A percentile compares a stretch with the other conserved stretches of the same genome.
phyloP scores from a whole-genome alignment of 2,329 filamentous ascomycete genomes.

The Aspergillus luchuensis region DNA sequence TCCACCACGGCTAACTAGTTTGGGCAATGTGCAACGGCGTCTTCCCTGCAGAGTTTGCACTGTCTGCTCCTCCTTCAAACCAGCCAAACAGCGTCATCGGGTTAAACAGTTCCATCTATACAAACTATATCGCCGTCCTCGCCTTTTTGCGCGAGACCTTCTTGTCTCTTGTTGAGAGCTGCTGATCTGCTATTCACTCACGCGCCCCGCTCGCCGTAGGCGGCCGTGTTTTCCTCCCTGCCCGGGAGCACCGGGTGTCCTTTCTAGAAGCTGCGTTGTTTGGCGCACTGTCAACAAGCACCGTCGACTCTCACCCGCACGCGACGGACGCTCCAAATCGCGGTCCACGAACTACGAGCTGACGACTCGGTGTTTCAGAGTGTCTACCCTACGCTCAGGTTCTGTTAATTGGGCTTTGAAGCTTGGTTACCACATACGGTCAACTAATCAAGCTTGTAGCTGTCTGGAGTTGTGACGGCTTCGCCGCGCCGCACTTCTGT shows the following conservation, averaged over 20 bases:
- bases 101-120: constrained; percentile 20
- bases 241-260: constrained; percentile 6
- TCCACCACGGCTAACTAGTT: constrained; percentile 1
- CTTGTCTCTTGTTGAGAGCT: no score
- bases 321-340: not conserved
- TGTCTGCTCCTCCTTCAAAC: constrained; percentile 46
- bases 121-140: constrained; percentile 19
- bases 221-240: not conserved
- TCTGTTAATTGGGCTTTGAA: not conserved
- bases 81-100: constrained; percentile 39
- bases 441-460: not conserved
- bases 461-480: not conserved
- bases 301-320: not conserved
- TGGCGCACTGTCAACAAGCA: not conserved
- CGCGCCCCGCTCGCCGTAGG: not conserved
- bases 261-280: not conserved
- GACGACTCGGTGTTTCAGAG: not conserved
- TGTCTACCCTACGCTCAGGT: no score
- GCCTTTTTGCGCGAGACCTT: not conserved
- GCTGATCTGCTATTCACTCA: constrained; percentile 8
- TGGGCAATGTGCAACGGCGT: not conserved
- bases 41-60: constrained; percentile 39
- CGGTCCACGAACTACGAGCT: not conserved
- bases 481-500: not conserved
- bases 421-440: not conserved